Conservation (phyloP, 2,329 filamentous ascomycete genomes). For the Magnaporthiopsis incrustans region DNA sequence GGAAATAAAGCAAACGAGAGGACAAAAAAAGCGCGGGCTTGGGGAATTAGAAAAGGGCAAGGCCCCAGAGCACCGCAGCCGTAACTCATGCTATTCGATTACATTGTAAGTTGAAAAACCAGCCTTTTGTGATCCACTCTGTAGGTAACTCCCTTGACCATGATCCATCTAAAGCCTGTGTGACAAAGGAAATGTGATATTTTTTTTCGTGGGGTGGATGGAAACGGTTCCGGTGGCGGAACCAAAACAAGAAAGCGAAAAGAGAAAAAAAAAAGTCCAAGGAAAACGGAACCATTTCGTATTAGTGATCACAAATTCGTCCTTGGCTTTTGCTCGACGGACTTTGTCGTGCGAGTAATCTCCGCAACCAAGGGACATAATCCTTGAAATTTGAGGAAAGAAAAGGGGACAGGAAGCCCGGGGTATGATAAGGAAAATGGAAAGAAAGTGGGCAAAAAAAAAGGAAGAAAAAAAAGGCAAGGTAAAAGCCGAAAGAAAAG, state of each 20-base stretch:
- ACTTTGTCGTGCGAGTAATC: neutral
- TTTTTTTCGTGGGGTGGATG: neutral
- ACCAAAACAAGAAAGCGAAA: neutral
- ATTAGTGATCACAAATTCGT: neutral
- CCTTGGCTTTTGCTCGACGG: no score
- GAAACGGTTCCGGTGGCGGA: neutral
- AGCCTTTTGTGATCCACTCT: conserved; percentile 1
- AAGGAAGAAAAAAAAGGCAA: neutral
- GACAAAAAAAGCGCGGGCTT: neutral
- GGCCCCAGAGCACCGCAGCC: neutral
- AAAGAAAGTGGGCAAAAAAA: conserved; percentile 5
- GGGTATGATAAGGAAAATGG: conserved; percentile 8
- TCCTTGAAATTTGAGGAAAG: neutral
- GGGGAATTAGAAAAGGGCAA: neutral
- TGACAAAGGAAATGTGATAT: neutral
- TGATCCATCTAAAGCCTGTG: neutral
- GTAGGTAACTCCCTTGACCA: neutral
- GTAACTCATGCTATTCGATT: conserved; percentile 2
- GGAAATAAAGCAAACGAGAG: neutral
- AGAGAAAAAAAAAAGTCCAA: neutral
- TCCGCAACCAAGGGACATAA: neutral
- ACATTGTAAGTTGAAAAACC: neutral
- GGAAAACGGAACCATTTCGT: neutral
- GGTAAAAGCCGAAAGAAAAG: conserved; percentile 1
- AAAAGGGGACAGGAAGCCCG: neutral